phyloP scores from a whole-genome alignment of 495 filamentous ascomycete species.

The Cryomyces minteri region DNA sequence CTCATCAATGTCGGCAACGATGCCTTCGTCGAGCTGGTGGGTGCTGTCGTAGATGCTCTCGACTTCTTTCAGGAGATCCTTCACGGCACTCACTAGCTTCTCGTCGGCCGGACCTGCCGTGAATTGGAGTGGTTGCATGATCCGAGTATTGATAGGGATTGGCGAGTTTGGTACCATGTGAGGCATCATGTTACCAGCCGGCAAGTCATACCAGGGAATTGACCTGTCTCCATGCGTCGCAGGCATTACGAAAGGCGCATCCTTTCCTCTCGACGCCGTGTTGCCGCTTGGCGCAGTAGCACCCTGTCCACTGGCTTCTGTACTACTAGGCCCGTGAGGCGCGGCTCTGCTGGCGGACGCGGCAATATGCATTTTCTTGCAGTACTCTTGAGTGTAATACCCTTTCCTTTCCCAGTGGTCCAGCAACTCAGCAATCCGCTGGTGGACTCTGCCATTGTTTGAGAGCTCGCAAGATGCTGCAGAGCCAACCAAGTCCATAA shows the following conservation, averaged over 20 bases:
- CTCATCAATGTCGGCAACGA: slow-evolving; percentile 43
- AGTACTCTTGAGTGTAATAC: slow-evolving; percentile 43
- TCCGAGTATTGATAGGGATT: slow-evolving; percentile 47
- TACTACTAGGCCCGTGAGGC: slow-evolving; percentile 16
- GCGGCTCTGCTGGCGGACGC: slow-evolving; percentile 24
- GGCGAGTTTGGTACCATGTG: slow-evolving; percentile 61
- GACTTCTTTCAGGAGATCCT: slow-evolving; percentile 46
- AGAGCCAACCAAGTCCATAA: slow-evolving; percentile 41
- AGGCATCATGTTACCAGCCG: slow-evolving; percentile 64
- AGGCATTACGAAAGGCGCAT: slow-evolving; percentile 51
- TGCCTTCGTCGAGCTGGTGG: slow-evolving; percentile 22
- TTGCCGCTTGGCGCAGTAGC: not conserved
- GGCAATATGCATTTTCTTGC: slow-evolving; percentile 40
- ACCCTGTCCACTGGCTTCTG: not conserved
- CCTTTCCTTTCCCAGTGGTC: slow-evolving; percentile 51
- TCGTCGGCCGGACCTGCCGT: slow-evolving; percentile 52
- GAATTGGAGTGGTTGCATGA: slow-evolving; percentile 59
- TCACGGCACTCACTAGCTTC: slow-evolving; percentile 43
- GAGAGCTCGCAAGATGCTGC: slow-evolving; percentile 39
- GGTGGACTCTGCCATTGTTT: slow-evolving; percentile 45
- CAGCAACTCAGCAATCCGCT: slow-evolving; percentile 46
- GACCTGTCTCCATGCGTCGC: slow-evolving; percentile 58
- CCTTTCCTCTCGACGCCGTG: slow-evolving; percentile 16
- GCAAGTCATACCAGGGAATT: slow-evolving; percentile 67
- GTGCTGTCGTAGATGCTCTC: slow-evolving; percentile 36